These are phyloP conservation scores for Musa acuminata DNA, from an alignment of 176 grass and related monocot genomes.

Conservation along the genomic window DNA sequence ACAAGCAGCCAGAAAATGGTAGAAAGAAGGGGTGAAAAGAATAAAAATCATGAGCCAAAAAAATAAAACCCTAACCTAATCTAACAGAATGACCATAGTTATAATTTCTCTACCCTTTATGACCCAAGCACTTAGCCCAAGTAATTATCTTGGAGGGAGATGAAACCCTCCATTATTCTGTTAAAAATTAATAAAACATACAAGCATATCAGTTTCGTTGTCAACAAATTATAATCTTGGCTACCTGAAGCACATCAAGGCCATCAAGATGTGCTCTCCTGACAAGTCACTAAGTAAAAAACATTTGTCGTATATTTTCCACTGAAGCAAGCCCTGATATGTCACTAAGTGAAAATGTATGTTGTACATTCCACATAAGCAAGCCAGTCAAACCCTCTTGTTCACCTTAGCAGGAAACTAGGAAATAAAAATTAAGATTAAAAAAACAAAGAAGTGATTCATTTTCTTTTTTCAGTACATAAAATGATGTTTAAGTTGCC, in stretches of 20 bases:
- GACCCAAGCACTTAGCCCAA: too few species aligned
- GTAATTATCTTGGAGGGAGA: too few species aligned
- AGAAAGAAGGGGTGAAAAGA: not conserved
- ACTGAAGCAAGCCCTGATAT: not conserved
- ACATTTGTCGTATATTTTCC: not conserved
- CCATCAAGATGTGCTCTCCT: too few species aligned
- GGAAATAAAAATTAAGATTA: not conserved
- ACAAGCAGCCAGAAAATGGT: not conserved
- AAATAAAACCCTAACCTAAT: not conserved
- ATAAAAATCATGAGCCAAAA: not conserved
- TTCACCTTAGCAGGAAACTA: not conserved
- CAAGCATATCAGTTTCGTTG: too few species aligned
- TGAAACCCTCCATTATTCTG: too few species aligned
- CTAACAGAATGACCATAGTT: too few species aligned
- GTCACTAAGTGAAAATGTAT: too few species aligned
- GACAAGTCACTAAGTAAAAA: too few species aligned
- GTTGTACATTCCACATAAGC: not conserved
- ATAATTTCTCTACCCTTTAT: too few species aligned
- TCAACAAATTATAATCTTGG: too few species aligned
- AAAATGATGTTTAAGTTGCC: not conserved
- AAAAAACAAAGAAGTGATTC: not conserved
- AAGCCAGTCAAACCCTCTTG: not conserved
- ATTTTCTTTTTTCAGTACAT: not conserved
- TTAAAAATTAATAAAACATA: too few species aligned
- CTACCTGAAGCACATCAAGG: too few species aligned